phyloP scores from a whole-genome alignment of 176 grass and related monocot genomes.

The Oryza longistaminata region DNA sequence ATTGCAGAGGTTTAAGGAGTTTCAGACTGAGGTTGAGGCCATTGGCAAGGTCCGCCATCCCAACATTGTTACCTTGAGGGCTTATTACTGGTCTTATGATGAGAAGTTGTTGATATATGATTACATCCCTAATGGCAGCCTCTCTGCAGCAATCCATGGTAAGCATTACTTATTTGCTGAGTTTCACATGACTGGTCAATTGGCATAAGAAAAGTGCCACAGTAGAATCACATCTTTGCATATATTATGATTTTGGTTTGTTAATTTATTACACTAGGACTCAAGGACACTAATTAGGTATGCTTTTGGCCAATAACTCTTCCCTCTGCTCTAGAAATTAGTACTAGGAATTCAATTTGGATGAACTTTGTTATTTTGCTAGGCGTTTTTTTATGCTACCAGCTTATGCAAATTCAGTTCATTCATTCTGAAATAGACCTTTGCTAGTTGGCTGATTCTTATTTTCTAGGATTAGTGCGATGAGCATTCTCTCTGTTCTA shows the following conservation, averaged over 20 bases:
- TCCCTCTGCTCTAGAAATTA: neutral
- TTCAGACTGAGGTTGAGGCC: constrained; percentile 85
- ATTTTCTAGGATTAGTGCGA: neutral
- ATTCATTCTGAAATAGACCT: neutral
- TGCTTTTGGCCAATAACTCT: neutral
- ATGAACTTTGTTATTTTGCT: neutral
- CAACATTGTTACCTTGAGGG: constrained; percentile 84
- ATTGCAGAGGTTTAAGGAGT: constrained; percentile 87
- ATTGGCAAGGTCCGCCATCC: constrained; percentile 90
- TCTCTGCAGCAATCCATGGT: constrained; percentile 90
- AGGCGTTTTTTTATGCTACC: neutral
- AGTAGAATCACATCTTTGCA: neutral
- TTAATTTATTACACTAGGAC: constrained; percentile 4
- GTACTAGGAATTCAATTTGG: neutral
- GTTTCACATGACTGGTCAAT: neutral
- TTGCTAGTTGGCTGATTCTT: constrained; percentile 1
- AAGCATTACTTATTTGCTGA: constrained; percentile 20
- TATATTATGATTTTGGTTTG: neutral
- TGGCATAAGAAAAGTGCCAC: neutral
- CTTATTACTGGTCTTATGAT: constrained; percentile 96
- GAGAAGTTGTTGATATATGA: constrained; percentile 97
- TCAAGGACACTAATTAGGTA: neutral
- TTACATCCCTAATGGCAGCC: constrained; percentile 87
- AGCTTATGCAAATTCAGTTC: neutral
- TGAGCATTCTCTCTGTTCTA: neutral